Conservation (phyloP, 805 yeast species). For the Yamadazyma nakazawae region DNA sequence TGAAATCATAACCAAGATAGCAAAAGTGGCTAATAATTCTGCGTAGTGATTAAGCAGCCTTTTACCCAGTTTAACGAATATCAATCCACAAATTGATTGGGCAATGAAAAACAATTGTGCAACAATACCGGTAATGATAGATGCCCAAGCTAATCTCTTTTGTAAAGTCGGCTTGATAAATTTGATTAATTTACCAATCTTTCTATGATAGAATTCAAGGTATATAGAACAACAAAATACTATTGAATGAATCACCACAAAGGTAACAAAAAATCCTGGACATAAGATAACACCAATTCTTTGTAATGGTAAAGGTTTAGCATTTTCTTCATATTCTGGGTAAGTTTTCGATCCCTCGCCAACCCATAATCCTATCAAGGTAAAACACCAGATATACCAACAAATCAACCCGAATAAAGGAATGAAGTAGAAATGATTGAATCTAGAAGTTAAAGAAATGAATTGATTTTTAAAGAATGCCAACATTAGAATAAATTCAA, state of each 20-base stretch:
- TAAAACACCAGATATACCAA: slow-evolving; percentile 23
- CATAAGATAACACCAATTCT: slow-evolving; percentile 22
- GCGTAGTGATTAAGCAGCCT: slow-evolving; percentile 22
- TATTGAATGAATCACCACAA: slow-evolving; percentile 20
- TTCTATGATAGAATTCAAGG: slow-evolving; percentile 26
- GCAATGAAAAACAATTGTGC: slow-evolving; percentile 22
- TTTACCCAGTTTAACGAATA: slow-evolving; percentile 15
- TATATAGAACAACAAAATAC: slow-evolving; percentile 22
- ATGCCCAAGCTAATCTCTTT: slow-evolving; percentile 22
- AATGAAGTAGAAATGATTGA: slow-evolving; percentile 24
- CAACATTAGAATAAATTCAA: slow-evolving; percentile 1
- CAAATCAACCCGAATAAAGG: slow-evolving; percentile 25
- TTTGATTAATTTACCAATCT: slow-evolving; percentile 27
- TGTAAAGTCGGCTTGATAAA: slow-evolving; percentile 24
- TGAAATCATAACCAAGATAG: slow-evolving; percentile 23
- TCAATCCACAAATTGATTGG: slow-evolving; percentile 18
- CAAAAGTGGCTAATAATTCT: slow-evolving; percentile 22
- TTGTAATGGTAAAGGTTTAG: slow-evolving; percentile 23
- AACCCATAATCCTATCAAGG: slow-evolving; percentile 21
- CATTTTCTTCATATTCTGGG: slow-evolving; percentile 21
- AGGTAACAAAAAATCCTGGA: slow-evolving; percentile 22
- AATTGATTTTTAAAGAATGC: slow-evolving; percentile 9
- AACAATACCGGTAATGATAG: slow-evolving; percentile 19
- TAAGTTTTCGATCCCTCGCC: slow-evolving; percentile 19
- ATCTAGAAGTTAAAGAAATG: slow-evolving; percentile 17